phyloP scores from a whole-genome alignment of 2,329 filamentous ascomycete species.

The Fusarium pseudoanthophilum region DNA sequence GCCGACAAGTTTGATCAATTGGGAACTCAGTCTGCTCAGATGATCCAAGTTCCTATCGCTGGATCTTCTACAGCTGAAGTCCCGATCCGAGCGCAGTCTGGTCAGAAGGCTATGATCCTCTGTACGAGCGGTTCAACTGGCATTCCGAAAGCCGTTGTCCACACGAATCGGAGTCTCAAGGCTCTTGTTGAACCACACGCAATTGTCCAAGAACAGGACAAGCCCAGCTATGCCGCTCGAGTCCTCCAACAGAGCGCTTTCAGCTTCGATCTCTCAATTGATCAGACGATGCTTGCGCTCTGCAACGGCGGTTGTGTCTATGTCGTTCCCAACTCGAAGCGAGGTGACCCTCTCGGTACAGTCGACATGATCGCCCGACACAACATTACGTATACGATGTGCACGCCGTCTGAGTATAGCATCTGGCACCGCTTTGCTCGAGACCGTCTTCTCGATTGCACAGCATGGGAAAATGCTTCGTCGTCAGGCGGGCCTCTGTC shows the following conservation, averaged over 20 bases:
- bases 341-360: constrained; percentile 2
- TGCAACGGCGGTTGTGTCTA: constrained; percentile 10
- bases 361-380: constrained; percentile 11
- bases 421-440: constrained; percentile 11
- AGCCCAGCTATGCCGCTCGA: neutral
- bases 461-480: constrained; percentile 1
- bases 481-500: neutral
- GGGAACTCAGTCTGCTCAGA: neutral
- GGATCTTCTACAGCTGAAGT: neutral
- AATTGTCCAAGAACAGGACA: neutral
- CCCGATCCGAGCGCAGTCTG: neutral
- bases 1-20: neutral
- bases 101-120: constrained; percentile 4
- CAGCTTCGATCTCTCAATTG: constrained; percentile 25
- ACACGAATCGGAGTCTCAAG: constrained; percentile 1
- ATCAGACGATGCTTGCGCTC: constrained; percentile 12
- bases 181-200: neutral
- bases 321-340: constrained; percentile 1
- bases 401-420: constrained; percentile 18
- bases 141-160: constrained; percentile 6
- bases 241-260: constrained; percentile 27
- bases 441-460: neutral
- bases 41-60: neutral
- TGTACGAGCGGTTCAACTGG: constrained; percentile 26
- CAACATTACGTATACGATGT: constrained; percentile 3